A percentile compares a stretch with the other conserved stretches of the same genome.
Conservation (phyloP, 2,329 filamentous ascomycete genomes). For the Didymella exigua region DNA sequence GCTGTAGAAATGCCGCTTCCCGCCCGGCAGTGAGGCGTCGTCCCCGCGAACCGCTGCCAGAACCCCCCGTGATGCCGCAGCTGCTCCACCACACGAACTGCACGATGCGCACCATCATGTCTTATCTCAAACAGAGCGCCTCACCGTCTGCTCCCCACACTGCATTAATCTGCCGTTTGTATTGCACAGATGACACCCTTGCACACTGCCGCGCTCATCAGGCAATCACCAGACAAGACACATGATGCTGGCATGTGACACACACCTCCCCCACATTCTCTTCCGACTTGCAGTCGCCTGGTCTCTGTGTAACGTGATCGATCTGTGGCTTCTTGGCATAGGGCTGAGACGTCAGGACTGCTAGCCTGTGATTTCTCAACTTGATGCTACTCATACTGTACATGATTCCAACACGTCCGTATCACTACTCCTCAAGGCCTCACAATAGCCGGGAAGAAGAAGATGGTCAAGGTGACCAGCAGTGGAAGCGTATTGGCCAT, state of each 20-base stretch:
- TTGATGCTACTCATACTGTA: neutral
- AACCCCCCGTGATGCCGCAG: conserved; percentile 1
- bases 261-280: conserved; percentile 30
- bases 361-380: neutral
- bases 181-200: conserved; percentile 31
- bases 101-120: conserved; percentile 1
- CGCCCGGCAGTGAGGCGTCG: neutral
- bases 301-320: conserved; percentile 10
- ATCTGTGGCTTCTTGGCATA: conserved; percentile 4
- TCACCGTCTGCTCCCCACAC: conserved; percentile 7
- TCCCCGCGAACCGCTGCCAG: neutral
- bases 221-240: conserved; percentile 25
- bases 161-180: conserved; percentile 7
- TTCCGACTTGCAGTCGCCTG: conserved; percentile 6
- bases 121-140: conserved; percentile 5
- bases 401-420: too few relatives aligned
- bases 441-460: conserved; percentile 15
- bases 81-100: conserved; percentile 4
- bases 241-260: conserved; percentile 31
- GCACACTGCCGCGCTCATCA: conserved; percentile 23
- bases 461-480: conserved; percentile 12
- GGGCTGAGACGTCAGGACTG: neutral
- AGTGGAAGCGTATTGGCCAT: neutral
- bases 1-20: neutral
- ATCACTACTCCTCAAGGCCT: neutral